These are phyloP conservation scores for Heterobasidion occidentale DNA, from an alignment of 1,284 basidiomycete genomes.

Conservation along the genomic window DNA sequence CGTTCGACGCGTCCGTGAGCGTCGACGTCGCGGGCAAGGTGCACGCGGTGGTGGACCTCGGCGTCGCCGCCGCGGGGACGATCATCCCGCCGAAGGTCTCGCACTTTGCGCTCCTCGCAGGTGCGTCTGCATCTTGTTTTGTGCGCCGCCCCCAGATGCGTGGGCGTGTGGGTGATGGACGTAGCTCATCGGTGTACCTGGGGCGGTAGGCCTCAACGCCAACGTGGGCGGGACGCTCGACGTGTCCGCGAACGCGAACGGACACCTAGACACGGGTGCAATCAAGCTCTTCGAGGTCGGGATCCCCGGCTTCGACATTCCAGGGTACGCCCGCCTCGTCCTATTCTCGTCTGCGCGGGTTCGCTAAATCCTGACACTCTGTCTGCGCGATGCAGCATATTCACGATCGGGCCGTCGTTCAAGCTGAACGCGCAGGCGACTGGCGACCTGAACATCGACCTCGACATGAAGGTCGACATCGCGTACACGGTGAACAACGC, in stretches of 20 bases:
- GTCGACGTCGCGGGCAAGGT: slow-evolving; percentile 33
- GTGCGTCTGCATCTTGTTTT: slow-evolving; percentile 10
- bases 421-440: slow-evolving; percentile 18
- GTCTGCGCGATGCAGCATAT: slow-evolving; percentile 13
- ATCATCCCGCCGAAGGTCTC: slow-evolving; percentile 31
- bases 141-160: too few species aligned
- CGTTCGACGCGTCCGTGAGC: slow-evolving; percentile 24
- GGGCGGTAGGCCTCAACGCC: background rate
- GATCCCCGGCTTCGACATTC: slow-evolving; percentile 17
- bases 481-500: slow-evolving; percentile 24
- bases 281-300: slow-evolving; percentile 27
- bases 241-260: slow-evolving; percentile 20
- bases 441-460: slow-evolving; percentile 24
- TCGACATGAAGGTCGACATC: slow-evolving; percentile 31
- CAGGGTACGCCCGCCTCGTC: slow-evolving; percentile 20
- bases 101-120: slow-evolving; percentile 24
- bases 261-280: slow-evolving; percentile 16
- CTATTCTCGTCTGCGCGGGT: background rate
- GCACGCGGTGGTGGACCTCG: slow-evolving; percentile 27
- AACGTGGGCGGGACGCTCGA: slow-evolving; percentile 24
- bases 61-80: slow-evolving; percentile 33
- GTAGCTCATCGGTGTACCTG: too few species aligned
- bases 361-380: background rate
- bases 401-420: slow-evolving; percentile 29
- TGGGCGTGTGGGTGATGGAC: too few species aligned